A percentile compares a stretch with the other conserved stretches of the same genome.
Conservation (phyloP, 768 basidiomycete genomes). For the Candolleomyces eurysporus region DNA sequence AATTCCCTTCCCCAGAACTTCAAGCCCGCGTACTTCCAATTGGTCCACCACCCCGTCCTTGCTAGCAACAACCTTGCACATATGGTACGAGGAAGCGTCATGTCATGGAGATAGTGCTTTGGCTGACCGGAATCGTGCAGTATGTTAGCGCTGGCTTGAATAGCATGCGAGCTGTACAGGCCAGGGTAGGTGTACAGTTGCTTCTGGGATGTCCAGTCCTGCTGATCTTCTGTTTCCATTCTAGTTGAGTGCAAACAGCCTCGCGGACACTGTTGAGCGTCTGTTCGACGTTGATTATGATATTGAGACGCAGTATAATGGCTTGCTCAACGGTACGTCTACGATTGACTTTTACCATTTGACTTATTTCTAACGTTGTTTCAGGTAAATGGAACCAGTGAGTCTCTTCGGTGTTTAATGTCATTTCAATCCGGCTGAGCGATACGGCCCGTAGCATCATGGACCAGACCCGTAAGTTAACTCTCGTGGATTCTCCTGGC, state of each 20-base stretch:
- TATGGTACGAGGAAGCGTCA: not conserved
- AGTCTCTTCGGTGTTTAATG: conserved; percentile 18
- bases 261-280: conserved; percentile 52
- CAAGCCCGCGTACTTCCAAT: conserved; percentile 66
- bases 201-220: not conserved
- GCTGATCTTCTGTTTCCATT: not conserved
- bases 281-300: conserved; percentile 63
- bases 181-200: conserved; percentile 31
- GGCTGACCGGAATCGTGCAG: not conserved
- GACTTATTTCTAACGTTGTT: not conserved
- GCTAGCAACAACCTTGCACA: conserved; percentile 54
- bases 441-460: conserved; percentile 48
- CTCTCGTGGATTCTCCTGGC: not conserved
- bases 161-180: conserved; percentile 63
- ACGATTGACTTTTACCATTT: not conserved
- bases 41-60: conserved; percentile 64
- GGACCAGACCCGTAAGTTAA: conserved; percentile 58
- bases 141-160: conserved; percentile 53
- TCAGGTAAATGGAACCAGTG: conserved; percentile 66
- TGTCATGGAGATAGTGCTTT: too few relatives aligned
- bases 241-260: conserved; percentile 53
- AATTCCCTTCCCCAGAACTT: conserved; percentile 43
- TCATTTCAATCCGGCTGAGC: not conserved
- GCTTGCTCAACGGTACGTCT: conserved; percentile 47
- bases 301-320: conserved; percentile 60